These are phyloP conservation scores for Acrocalymma vagum DNA, from an alignment of 2,329 filamentous ascomycete species.

Conservation along the genomic window DNA sequence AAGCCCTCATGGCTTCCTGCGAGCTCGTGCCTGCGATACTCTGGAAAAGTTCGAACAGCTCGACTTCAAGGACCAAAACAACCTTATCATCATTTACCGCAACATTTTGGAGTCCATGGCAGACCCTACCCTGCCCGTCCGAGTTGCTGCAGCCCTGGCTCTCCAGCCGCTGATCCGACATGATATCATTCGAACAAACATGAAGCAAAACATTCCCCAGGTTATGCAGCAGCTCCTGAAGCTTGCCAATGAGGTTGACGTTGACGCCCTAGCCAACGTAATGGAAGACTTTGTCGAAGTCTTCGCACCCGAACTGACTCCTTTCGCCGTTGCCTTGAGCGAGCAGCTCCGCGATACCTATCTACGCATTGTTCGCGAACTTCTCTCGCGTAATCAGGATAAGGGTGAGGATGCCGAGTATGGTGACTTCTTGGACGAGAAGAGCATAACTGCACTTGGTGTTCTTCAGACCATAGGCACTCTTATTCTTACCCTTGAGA, in stretches of 20 bases:
- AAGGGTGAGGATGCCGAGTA: constrained; percentile 80
- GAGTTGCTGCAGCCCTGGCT: constrained; percentile 92
- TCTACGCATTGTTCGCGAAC: constrained; percentile 87
- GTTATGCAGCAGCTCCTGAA: constrained; percentile 99
- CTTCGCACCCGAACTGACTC: constrained; percentile 95
- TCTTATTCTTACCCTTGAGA: constrained; percentile 94
- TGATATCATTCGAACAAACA: constrained; percentile 90
- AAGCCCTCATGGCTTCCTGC: constrained; percentile 88
- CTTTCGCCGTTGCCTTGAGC: constrained; percentile 94
- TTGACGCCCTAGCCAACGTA: constrained; percentile 95
- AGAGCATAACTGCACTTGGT: constrained; percentile 96
- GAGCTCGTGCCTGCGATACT: constrained; percentile 94
- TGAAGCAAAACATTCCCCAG: constrained; percentile 97
- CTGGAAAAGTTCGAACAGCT: constrained; percentile 98
- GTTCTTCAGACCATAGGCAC: constrained; percentile 98
- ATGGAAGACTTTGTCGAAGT: constrained; percentile 99
- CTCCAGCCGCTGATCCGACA: constrained; percentile 96
- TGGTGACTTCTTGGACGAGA: constrained; percentile 94
- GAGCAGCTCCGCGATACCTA: constrained; percentile 97
- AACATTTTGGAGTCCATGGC: constrained; percentile 98
- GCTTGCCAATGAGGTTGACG: constrained; percentile 96
- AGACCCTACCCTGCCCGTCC: constrained; percentile 89
- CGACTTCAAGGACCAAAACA: constrained; percentile 95
- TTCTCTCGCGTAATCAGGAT: constrained; percentile 83
- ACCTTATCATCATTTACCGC: constrained; percentile 93